Evolutionary conservation across 192 early-diverging fungal genomes (phyloP), one percentile per base, ranked within the genome.

Genomic region (Linderina pennispora): DNA sequence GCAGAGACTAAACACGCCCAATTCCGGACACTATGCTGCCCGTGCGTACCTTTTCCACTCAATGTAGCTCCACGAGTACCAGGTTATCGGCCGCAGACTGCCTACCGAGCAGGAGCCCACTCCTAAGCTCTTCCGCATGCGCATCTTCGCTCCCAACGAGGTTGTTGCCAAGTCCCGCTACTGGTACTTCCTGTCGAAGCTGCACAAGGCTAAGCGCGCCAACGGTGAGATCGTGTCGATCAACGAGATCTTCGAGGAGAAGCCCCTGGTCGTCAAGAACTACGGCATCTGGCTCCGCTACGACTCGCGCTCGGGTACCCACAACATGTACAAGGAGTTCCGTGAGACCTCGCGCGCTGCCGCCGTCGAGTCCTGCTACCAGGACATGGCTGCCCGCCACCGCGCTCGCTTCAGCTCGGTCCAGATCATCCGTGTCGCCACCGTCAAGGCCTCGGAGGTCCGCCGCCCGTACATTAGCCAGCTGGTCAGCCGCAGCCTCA

Each of bases 261-360:
- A 87, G 67, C 92, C 92, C 45, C 66, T 81, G 37, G 72, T 76
- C 57, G 86, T 92, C 65, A 99, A 97, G 85, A 99, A 92, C 89
- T 99, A 82, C 69, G 96, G 96, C 62, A 90, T 98, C 82, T 98
- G 90, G 91, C 82, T 98, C 54, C 92, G 95, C 62, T 98, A 98
- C 84, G 86, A 98, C 78, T 98, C 95, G 51, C 91, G 95, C 74
- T 94, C 92, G 34, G 96, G 96, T 57, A 99, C 94, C 53, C 97
- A 99, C 92, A 99, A 98, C 90, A 98, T 98, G 94, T 98, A 98
- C 89, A 98, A 98, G 88, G 96, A 98, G 85, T 99, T 96, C 90
- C 88, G 97, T 61, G 93, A 97, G 80, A 76, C 97, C 60, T 77
- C 82, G 62, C 88, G 97, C 59, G 65, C 63, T 17, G 85, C 67